Percentiles rank a stretch among this genome's conserved stretches.
Conservation (phyloP, 176 grass and related monocot species). For the Echinochloa phyllopogon region DNA sequence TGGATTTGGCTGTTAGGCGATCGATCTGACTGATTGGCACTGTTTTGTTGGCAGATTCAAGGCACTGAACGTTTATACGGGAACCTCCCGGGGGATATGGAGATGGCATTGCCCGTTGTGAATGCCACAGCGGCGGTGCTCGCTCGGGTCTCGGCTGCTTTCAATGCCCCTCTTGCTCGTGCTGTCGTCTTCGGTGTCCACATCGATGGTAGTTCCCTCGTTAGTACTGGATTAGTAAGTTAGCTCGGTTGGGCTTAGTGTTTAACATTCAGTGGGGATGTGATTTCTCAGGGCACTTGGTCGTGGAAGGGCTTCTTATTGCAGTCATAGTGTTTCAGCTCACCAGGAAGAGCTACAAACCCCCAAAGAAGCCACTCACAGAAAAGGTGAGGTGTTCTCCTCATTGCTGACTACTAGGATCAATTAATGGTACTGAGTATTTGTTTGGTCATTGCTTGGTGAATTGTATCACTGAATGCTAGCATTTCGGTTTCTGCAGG, state of each 20-base stretch:
- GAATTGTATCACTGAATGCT: slow-evolving; percentile 37
- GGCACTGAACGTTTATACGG: slow-evolving; percentile 8
- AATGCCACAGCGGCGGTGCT: slow-evolving; percentile 66
- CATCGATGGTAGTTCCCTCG: slow-evolving; percentile 70
- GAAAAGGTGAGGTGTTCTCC: slow-evolving; percentile 71
- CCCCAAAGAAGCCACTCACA: slow-evolving; percentile 84
- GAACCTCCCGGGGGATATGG: slow-evolving; percentile 32
- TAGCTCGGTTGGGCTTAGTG: slow-evolving; percentile 7
- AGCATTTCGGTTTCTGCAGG: slow-evolving; percentile 55
- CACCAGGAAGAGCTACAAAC: slow-evolving; percentile 94
- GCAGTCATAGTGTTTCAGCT: slow-evolving; percentile 93
- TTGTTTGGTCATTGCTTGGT: slow-evolving; percentile 21
- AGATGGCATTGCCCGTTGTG: slow-evolving; percentile 66
- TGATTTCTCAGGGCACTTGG: slow-evolving; percentile 75
- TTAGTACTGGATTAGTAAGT: not conserved
- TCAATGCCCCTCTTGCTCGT: slow-evolving; percentile 72
- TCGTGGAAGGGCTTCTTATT: slow-evolving; percentile 89
- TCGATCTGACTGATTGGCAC: slow-evolving; percentile 37
- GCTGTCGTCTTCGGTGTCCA: slow-evolving; percentile 89
- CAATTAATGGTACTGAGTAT: not conserved
- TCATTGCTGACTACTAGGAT: slow-evolving; percentile 20
- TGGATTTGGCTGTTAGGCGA: not conserved
- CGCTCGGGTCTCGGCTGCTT: slow-evolving; percentile 67
- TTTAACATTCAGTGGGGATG: slow-evolving; percentile 38
- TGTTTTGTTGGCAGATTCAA: slow-evolving; percentile 48